Conservation (phyloP, 192 early-diverging fungal genomes). For the Martensiomyces pterosporus region DNA sequence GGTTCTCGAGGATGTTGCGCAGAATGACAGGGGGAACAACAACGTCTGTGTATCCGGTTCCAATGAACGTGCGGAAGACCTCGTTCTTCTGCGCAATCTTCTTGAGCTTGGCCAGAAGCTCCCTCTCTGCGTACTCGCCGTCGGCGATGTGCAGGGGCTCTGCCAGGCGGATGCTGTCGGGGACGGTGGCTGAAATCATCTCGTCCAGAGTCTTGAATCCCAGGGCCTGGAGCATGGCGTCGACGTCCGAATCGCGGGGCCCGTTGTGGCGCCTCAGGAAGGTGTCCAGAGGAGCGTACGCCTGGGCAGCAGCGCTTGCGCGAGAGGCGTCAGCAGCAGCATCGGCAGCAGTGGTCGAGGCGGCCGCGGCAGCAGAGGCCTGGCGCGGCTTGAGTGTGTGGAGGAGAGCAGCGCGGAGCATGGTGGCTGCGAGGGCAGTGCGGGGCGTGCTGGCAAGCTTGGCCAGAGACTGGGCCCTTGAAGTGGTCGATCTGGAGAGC, state of each 20-base stretch:
- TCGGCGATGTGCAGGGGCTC: conserved; percentile 70
- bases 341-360: conserved; percentile 3
- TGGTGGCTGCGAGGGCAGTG: conserved; percentile 9
- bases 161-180: conserved; percentile 70
- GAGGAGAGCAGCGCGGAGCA: conserved; percentile 36
- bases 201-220: conserved; percentile 78
- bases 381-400: conserved; percentile 48
- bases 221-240: conserved; percentile 76
- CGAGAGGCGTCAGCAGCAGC: neutral
- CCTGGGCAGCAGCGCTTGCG: conserved; percentile 19
- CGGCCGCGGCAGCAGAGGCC: conserved; percentile 26
- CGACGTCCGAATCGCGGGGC: conserved; percentile 67
- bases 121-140: conserved; percentile 72
- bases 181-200: conserved; percentile 80
- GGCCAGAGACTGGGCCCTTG: conserved; percentile 32
- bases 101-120: conserved; percentile 79
- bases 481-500: conserved; percentile 38
- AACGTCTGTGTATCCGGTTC: conserved; percentile 91
- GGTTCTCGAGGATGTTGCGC: conserved; percentile 97
- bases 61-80: conserved; percentile 88
- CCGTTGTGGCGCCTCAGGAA: conserved; percentile 89
- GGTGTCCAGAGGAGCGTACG: conserved; percentile 57
- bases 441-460: conserved; percentile 11
- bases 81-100: conserved; percentile 90
- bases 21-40: conserved; percentile 93